phyloP scores from a whole-genome alignment of 805 yeast species.

The Yarrowia sp. region DNA sequence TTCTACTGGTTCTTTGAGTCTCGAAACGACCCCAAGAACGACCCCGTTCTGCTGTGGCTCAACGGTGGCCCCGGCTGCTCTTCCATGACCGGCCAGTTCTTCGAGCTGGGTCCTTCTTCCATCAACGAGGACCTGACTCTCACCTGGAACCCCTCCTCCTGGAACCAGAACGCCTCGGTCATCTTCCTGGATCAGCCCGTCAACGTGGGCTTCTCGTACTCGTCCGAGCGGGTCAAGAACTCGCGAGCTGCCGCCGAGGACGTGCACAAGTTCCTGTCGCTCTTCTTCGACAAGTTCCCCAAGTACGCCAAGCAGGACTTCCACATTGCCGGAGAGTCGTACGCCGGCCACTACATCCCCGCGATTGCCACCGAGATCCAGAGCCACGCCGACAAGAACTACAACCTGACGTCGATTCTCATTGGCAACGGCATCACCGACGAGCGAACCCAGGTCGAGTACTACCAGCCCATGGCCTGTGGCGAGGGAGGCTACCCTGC shows the following conservation, averaged over 20 bases:
- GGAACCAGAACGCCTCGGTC: constrained; percentile 91
- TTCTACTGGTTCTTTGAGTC: constrained; percentile 95
- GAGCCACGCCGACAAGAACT: constrained; percentile 55
- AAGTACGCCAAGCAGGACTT: constrained; percentile 63
- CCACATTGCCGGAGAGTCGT: constrained; percentile 93
- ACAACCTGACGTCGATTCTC: constrained; percentile 76
- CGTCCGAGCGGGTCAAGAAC: constrained; percentile 66
- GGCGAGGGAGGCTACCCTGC: constrained; percentile 80
- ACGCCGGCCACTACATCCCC: constrained; percentile 95
- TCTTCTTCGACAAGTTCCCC: constrained; percentile 86
- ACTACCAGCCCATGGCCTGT: constrained; percentile 94
- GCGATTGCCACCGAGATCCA: constrained; percentile 66
- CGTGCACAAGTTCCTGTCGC: constrained; percentile 80
- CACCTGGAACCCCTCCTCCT: constrained; percentile 78
- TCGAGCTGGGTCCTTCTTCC: constrained; percentile 89
- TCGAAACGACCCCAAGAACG: constrained; percentile 82
- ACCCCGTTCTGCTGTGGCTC: constrained; percentile 89
- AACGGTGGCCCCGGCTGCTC: constrained; percentile 98
- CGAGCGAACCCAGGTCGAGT: constrained; percentile 75
- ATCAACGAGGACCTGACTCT: constrained; percentile 71
- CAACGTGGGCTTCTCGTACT: constrained; percentile 88
- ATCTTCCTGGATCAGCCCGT: constrained; percentile 95
- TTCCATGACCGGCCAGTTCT: constrained; percentile 85
- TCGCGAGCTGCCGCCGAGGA: constrained; percentile 88
- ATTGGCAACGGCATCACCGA: constrained; percentile 96